Conservation (phyloP, 2,329 filamentous ascomycete species). For the Fusarium zealandicum region DNA sequence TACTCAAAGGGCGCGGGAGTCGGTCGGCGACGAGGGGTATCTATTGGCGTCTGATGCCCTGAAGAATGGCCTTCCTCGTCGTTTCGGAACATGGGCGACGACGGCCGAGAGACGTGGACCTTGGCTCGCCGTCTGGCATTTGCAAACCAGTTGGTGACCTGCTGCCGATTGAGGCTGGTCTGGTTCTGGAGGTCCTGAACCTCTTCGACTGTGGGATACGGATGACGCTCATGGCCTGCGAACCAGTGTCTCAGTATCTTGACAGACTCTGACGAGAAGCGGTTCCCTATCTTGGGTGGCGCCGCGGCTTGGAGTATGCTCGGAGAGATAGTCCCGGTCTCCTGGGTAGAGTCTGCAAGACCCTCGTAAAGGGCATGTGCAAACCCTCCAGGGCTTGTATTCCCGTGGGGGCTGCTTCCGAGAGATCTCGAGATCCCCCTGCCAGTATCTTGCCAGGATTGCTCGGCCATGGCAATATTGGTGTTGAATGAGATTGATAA, state of each 20-base stretch:
- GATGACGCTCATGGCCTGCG: slow-evolving; percentile 74
- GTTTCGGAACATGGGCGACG: slow-evolving; percentile 29
- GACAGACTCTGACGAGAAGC: slow-evolving; percentile 26
- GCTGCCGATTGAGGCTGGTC: slow-evolving; percentile 77
- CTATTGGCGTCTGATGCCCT: slow-evolving; percentile 50
- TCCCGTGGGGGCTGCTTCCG: slow-evolving; percentile 1
- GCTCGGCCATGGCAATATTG: slow-evolving; percentile 15
- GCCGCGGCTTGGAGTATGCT: slow-evolving; percentile 19
- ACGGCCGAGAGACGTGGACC: slow-evolving; percentile 49
- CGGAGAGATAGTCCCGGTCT: slow-evolving; percentile 17
- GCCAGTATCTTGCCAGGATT: slow-evolving; percentile 1
- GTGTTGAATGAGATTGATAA: background rate
- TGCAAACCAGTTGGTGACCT: slow-evolving; percentile 88
- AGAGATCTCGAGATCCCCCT: slow-evolving; percentile 1
- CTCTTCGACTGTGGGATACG: slow-evolving; percentile 83
- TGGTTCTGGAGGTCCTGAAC: slow-evolving; percentile 75
- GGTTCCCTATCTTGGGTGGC: slow-evolving; percentile 30
- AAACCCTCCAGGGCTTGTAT: slow-evolving; percentile 1
- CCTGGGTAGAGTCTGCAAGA: background rate
- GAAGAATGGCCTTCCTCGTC: slow-evolving; percentile 26
- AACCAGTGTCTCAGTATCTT: slow-evolving; percentile 79
- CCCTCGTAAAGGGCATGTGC: background rate
- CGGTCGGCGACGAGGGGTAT: slow-evolving; percentile 58
- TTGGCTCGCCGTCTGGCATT: slow-evolving; percentile 84
- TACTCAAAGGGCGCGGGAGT: slow-evolving; percentile 47